Evolutionary conservation across 2,329 filamentous ascomycete genomes (phyloP), one percentile per base, ranked within the genome.

Genomic region (Ophiobolus disseminans): DNA sequence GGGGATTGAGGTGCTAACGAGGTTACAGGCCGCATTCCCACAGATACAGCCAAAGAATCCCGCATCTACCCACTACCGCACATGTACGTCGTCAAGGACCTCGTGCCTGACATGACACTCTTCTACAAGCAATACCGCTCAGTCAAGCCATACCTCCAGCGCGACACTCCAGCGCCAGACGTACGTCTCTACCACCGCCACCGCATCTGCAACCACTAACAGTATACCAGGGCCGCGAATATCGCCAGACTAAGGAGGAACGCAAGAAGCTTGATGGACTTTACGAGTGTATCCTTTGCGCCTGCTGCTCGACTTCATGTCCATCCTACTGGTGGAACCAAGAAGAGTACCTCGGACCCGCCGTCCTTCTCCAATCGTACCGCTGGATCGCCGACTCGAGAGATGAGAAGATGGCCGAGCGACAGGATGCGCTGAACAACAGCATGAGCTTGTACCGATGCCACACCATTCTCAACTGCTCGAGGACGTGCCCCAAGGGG

Each of bases 91-190:
- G 92, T 99, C 79, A 99, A 97, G 86, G 94, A 99, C 75, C 86
- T 99, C 56, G 94, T 99, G 25, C 93, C 94, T 50, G 94, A 99
- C 74, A 81, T 99, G 80, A 99, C 94, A 56, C 89, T 94, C 72
- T 97, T 99, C 81, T 99, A 99, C 86, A 97, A 97, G 85, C 94
- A 99, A 83, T 99, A 99, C 86, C 96, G 97, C 80, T 97, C 92
- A 13, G 97, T 99, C 80, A 96, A 97, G 86, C 94, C 94, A 34
- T 99, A 96, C 76, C 86, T 99, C 44, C 94, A 97, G 81, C 86
- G 91, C 70, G 88, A 92, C 58, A 94, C 90, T 21, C 88, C 90
- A 45, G 80, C 90, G 34, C 85, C 86, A 62, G 90, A 97, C 73
- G 90, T 95, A 83, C 74, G 88, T 82, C 37, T 40, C 25, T 8